These are phyloP conservation scores for Cryptococcus hybrid DNA, from an alignment of 1,284 basidiomycete genomes.

Conservation along the genomic window DNA sequence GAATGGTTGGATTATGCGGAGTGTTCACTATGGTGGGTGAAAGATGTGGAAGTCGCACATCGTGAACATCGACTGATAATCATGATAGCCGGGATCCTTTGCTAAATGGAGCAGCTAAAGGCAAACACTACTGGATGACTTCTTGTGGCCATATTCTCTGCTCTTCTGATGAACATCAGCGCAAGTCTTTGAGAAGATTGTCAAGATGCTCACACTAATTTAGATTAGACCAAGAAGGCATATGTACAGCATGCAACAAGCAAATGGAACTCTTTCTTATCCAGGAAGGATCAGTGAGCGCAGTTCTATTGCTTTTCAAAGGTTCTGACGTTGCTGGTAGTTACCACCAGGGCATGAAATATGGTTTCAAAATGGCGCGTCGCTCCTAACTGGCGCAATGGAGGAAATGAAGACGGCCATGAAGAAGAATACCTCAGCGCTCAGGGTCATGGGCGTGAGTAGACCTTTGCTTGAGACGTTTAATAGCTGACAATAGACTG, in stretches of 20 bases:
- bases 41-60: not conserved
- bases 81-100: conserved; percentile 4
- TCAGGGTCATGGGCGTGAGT: not conserved
- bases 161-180: conserved; percentile 21
- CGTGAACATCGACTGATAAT: not conserved
- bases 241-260: conserved; percentile 17
- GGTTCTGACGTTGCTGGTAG: not conserved
- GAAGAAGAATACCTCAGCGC: not conserved
- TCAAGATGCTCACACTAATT: not conserved
- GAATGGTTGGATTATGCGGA: conserved; percentile 5
- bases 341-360: conserved; percentile 3
- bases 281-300: conserved; percentile 8
- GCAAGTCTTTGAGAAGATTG: conserved; percentile 12
- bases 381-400: not conserved
- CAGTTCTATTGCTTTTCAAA: not conserved
- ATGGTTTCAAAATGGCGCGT: conserved; percentile 2
- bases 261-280: conserved; percentile 9
- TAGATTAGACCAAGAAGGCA: conserved; percentile 13
- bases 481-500: not conserved
- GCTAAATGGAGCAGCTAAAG: conserved; percentile 5
- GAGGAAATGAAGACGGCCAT: not conserved
- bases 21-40: conserved; percentile 9
- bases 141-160: conserved; percentile 44
- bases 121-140: conserved; percentile 37
- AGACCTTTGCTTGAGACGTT: not conserved